A percentile compares a stretch with the other conserved stretches of the same genome.
These are phyloP conservation scores for Sonneratia caseolaris DNA, from an alignment of 345 rosid genomes.

Conservation along the genomic window DNA sequence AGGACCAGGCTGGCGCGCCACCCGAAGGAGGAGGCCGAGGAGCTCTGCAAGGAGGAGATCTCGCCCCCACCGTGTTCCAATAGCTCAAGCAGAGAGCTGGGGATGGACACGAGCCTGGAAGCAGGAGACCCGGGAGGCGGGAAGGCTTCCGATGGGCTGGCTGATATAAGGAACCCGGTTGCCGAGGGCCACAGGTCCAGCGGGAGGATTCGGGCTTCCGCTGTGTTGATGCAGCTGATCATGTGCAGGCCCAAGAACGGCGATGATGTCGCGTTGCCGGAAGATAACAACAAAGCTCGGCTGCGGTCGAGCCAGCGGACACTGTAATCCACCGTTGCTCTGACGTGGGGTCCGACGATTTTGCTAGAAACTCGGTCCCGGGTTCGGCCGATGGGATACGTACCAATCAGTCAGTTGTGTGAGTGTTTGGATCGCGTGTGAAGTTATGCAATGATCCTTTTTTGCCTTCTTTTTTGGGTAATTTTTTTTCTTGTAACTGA, in stretches of 20 bases:
- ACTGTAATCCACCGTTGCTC: not conserved
- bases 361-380: not conserved
- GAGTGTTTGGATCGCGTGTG: no score
- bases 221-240: constrained; percentile 6
- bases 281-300: not conserved
- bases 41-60: constrained; percentile 8
- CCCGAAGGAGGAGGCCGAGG: not conserved
- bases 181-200: constrained; percentile 5
- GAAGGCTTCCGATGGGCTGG: not conserved
- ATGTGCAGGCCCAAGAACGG: constrained; percentile 5
- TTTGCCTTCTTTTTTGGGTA: no score
- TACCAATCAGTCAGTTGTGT: not conserved
- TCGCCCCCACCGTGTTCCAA: constrained; percentile 24
- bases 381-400: not conserved
- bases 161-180: constrained; percentile 4
- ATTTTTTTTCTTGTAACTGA: no score
- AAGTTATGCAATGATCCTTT: no score
- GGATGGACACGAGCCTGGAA: constrained; percentile 13
- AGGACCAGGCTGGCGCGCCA: not conserved
- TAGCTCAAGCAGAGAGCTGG: constrained; percentile 24
- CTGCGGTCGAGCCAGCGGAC: not conserved
- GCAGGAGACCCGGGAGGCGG: not conserved
- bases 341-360: no score
- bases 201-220: constrained; percentile 4
- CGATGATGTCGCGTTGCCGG: not conserved